Conservation (phyloP, 1,284 basidiomycete genomes). For the Ceratobasidium sp. region DNA sequence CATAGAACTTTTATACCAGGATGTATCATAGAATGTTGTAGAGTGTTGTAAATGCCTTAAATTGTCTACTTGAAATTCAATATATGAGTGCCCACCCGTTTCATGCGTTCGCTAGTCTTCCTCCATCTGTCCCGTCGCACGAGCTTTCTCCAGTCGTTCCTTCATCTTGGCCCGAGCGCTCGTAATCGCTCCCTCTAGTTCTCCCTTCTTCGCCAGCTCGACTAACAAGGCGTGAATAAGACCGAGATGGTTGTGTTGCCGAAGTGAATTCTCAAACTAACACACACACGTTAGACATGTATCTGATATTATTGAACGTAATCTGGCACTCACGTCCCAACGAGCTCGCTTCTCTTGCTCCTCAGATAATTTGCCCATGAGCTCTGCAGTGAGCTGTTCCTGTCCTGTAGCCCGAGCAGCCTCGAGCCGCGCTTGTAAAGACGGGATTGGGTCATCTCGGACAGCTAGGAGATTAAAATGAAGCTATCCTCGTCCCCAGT, state of each 20-base stretch:
- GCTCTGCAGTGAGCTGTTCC: slow-evolving; percentile 63
- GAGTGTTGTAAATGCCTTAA: slow-evolving; percentile 9
- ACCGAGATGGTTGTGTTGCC: slow-evolving; percentile 86
- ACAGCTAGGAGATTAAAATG: slow-evolving; percentile 92
- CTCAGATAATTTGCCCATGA: slow-evolving; percentile 74
- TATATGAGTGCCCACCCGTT: neutral
- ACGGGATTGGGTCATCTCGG: slow-evolving; percentile 80
- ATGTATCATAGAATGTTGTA: slow-evolving; percentile 29
- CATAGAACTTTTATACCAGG: slow-evolving; percentile 25
- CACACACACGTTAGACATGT: slow-evolving; percentile 48
- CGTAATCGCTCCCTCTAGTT: slow-evolving; percentile 59
- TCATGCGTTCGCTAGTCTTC: slow-evolving; percentile 10
- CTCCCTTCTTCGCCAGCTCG: slow-evolving; percentile 74
- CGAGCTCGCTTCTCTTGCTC: slow-evolving; percentile 82
- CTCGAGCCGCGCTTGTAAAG: slow-evolving; percentile 70
- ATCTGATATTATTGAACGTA: slow-evolving; percentile 27
- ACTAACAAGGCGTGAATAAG: slow-evolving; percentile 77
- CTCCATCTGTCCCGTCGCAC: slow-evolving; percentile 25
- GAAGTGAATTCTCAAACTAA: slow-evolving; percentile 84
- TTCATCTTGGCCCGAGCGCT: slow-evolving; percentile 57
- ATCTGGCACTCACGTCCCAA: slow-evolving; percentile 75
- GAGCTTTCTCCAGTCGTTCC: slow-evolving; percentile 53
- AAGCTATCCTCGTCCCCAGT: slow-evolving; percentile 65
- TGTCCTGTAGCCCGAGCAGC: slow-evolving; percentile 63
- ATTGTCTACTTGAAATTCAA: neutral